These are phyloP conservation scores for Phytophthora syringae DNA, from an alignment of 352 stramenopile species.

Conservation along the genomic window DNA sequence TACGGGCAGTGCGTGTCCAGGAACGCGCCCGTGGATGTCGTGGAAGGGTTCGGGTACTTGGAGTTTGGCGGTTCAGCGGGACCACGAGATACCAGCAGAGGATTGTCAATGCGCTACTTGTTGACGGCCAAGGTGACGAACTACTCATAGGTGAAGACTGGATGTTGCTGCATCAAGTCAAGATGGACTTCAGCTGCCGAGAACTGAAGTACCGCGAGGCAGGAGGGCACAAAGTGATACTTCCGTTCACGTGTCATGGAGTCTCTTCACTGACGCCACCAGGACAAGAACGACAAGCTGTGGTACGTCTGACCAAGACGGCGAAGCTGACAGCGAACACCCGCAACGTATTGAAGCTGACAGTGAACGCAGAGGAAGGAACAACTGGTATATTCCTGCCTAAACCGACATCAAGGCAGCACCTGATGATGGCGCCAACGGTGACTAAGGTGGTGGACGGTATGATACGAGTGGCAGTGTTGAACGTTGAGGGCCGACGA, in stretches of 20 bases:
- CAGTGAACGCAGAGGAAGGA: conserved; percentile 15
- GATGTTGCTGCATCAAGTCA: conserved; percentile 2
- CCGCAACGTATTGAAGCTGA: background rate
- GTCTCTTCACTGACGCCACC: background rate
- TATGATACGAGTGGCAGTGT: background rate
- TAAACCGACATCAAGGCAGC: background rate
- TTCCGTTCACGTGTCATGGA: conserved; percentile 9
- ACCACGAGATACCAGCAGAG: conserved; percentile 2
- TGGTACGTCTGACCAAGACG: conserved; percentile 5
- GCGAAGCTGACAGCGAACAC: background rate
- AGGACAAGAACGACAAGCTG: background rate
- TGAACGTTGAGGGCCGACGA: conserved; percentile 20
- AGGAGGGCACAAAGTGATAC: background rate
- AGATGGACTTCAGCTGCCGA: conserved; percentile 8
- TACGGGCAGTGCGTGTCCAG: background rate
- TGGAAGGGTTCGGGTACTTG: conserved; percentile 22
- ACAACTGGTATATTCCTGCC: conserved; percentile 9
- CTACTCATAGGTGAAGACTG: conserved; percentile 19
- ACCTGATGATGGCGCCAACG: conserved; percentile 17
- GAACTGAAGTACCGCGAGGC: conserved; percentile 1
- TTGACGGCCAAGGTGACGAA: conserved; percentile 3
- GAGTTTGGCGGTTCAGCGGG: conserved; percentile 1
- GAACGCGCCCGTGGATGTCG: background rate
- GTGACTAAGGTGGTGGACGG: background rate
- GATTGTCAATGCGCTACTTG: background rate